phyloP scores from a whole-genome alignment of 1,284 basidiomycete species.

The Marasmius sp. region DNA sequence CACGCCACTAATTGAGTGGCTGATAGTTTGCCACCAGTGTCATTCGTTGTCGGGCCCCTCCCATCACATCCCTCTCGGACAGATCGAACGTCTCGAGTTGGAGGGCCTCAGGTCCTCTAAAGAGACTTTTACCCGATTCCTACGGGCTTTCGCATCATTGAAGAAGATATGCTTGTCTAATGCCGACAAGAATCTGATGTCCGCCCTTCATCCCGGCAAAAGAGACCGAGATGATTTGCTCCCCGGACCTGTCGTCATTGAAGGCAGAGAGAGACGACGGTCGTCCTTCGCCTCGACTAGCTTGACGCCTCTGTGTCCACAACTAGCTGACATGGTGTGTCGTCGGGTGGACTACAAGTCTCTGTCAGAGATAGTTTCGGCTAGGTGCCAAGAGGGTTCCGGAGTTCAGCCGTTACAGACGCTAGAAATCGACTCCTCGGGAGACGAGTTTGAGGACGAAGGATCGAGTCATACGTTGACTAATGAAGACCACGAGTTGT shows the following conservation, averaged over 20 bases:
- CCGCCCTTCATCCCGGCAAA: neutral
- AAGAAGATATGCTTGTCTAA: constrained; percentile 8
- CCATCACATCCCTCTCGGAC: neutral
- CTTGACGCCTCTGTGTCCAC: constrained; percentile 6
- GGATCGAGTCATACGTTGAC: constrained; percentile 1
- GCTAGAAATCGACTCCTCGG: constrained; percentile 2
- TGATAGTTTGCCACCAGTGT: constrained; percentile 9
- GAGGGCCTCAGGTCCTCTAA: constrained; percentile 5
- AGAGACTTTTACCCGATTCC: constrained; percentile 2
- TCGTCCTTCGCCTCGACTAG: constrained; percentile 4
- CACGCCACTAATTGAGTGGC: constrained; percentile 30
- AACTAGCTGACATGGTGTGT: constrained; percentile 8
- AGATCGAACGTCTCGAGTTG: constrained; percentile 5
- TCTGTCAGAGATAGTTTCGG: constrained; percentile 7
- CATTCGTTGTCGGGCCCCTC: constrained; percentile 2
- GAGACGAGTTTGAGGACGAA: neutral
- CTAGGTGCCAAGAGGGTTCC: constrained; percentile 5
- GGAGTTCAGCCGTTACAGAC: constrained; percentile 4
- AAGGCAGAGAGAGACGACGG: neutral
- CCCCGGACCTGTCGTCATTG: neutral
- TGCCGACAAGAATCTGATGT: neutral
- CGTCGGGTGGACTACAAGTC: constrained; percentile 7
- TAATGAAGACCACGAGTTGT: neutral
- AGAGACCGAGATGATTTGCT: neutral
- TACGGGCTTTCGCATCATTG: neutral